phyloP scores from a whole-genome alignment of 2,329 filamentous ascomycete species.

The Pseudogymnoascus sp. region DNA sequence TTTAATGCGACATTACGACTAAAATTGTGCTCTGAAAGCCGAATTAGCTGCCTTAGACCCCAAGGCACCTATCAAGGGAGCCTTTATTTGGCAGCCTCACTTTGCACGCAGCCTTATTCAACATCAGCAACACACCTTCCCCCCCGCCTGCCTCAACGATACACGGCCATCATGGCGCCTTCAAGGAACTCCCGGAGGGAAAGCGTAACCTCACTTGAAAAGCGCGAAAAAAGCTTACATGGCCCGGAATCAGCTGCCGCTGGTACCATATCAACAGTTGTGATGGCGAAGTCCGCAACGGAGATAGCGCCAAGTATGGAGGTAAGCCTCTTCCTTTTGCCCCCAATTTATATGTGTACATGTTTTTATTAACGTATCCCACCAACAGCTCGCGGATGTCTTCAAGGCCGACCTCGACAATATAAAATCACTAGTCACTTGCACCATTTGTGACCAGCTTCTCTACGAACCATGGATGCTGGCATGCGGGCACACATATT shows the following conservation, averaged over 20 bases:
- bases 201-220: background rate
- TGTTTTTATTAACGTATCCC: conserved; percentile 5
- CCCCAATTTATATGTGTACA: background rate
- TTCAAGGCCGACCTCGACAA: conserved; percentile 46
- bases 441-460: conserved; percentile 60
- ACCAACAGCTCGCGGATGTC: conserved; percentile 18
- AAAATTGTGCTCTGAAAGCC: background rate
- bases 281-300: conserved; percentile 7
- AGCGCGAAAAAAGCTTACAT: background rate
- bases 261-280: conserved; percentile 7
- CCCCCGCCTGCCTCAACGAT: background rate
- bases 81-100: background rate
- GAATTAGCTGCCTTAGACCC: background rate
- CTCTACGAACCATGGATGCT: conserved; percentile 64
- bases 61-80: background rate
- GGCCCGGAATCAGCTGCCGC: background rate
- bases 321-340: conserved; percentile 11
- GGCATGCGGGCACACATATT: conserved; percentile 63
- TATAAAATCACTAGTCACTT: conserved; percentile 53
- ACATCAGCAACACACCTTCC: background rate
- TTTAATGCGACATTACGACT: background rate
- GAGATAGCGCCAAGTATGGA: conserved; percentile 13
- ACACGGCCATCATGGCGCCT: conserved; percentile 12
- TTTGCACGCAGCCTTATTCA: conserved; percentile 2
- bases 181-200: conserved; percentile 10